phyloP scores from a whole-genome alignment of 345 rosid genomes.

The Kandelia obovata region DNA sequence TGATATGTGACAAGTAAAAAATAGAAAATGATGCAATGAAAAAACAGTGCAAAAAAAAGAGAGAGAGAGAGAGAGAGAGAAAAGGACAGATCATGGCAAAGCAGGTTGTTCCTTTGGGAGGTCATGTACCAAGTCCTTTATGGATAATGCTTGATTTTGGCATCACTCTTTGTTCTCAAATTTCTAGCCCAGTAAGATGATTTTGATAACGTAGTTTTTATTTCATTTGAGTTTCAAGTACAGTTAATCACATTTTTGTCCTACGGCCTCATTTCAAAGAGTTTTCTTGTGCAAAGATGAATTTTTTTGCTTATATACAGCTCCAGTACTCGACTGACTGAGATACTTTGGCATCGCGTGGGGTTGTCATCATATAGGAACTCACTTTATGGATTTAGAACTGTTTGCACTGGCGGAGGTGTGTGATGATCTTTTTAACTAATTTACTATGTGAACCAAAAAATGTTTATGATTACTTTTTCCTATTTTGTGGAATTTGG shows the following conservation, averaged over 20 bases:
- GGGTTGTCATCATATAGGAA: slow-evolving; percentile 48
- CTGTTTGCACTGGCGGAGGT: slow-evolving; percentile 70
- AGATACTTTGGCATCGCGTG: slow-evolving; percentile 34
- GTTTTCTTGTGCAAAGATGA: slow-evolving; percentile 14
- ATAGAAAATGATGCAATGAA: too few species aligned
- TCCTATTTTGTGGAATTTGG: background rate
- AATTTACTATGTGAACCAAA: slow-evolving; percentile 3
- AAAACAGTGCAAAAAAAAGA: too few species aligned
- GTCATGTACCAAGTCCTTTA: background rate
- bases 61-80: too few species aligned
- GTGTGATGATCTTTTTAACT: slow-evolving; percentile 20
- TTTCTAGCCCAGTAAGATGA: background rate
- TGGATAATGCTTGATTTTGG: background rate
- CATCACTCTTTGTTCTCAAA: background rate
- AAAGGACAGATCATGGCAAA: too few species aligned
- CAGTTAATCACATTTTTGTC: background rate
- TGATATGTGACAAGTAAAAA: too few species aligned
- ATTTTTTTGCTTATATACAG: slow-evolving; percentile 37
- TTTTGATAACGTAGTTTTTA: background rate
- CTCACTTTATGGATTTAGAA: slow-evolving; percentile 52
- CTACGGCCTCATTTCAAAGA: slow-evolving; percentile 4
- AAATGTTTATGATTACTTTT: background rate
- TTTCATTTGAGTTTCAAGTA: background rate
- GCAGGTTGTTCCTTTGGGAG: background rate
- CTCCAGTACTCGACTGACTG: slow-evolving; percentile 38